Evolutionary conservation across 805 yeast species (phyloP), one percentile per base, ranked within the genome.

Genomic region (Ogataea thermomethanolica): DNA sequence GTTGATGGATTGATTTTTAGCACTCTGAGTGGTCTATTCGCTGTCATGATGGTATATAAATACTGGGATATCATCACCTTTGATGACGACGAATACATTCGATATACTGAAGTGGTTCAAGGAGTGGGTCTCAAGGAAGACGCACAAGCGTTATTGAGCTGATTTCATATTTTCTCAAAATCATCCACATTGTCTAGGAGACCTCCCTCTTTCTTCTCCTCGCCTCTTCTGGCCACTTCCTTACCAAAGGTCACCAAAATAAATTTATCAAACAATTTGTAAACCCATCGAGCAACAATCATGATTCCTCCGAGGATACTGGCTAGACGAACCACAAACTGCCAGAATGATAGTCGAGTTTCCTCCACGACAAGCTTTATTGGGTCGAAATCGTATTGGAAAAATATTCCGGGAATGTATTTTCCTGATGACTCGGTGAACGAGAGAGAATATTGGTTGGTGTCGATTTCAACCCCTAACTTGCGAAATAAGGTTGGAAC

Each of bases 1-100:
- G 71, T 88, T 15, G 99, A 91, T 57, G 98, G 98, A 1, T 62
- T 88, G 23, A 83, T 91, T 56, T 87, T 90, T 55, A 93, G 88
- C 24, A 76, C 93, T 20, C 54, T 88, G 25, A 77, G 95, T 57
- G 87, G 87, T 58, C 58, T 88, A 35, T 84, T 88, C 54, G 74
- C 95, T 4, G 66, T 84, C 40, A 89, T 93, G 95, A 91, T 93
- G 98, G 71, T 91, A 37, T 91, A 89, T 70, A 90, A 93, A 65
- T 87, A 80, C 52, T 91, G 98, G 96, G 97, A 90, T 56, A 88
- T 90, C 75, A 82, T 91, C 37, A 93, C 98, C 9, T 79, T 81
- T 42, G 98, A 91, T 55, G 98, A 93, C 61, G 78, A 91, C 53
- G 99, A 91, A 65, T 93, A 91, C 62, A 78, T 57, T 24, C 43